Base-by-base conservation (phyloP, 192 early-diverging fungal species). In the Coemansia sp. region DNA sequence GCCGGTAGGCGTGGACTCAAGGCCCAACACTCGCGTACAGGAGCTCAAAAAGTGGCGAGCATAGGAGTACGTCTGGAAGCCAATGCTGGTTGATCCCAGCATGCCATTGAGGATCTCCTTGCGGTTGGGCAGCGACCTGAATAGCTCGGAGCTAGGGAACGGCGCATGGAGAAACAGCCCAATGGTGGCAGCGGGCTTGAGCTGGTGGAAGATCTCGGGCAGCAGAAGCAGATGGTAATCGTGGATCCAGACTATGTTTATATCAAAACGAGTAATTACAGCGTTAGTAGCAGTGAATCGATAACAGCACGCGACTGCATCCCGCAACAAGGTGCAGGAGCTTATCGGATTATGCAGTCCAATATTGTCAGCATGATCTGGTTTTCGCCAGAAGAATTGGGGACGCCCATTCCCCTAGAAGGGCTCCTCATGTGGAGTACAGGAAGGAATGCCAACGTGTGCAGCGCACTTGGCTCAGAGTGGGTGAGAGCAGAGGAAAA, bases 51-150 rank as follows among this genome's bases (percentile, higher is more conserved):
- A 99, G 69, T 99, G 97, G 40, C 91, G 86, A 0, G 94, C 90
- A 70, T 97, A 96, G 5, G 93, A 93, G 76, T 94, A 97, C 5
- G 95, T 97, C 88, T 99, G 96, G 78, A 97, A 97, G 14, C 94
- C 96, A 56, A 98, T 89, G 76, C 94, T 86, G 60, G 91, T 93
- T n/a, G 95, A 84, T 35, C 94, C 95, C 3, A 99, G 84, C 65
- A 99, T 87, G 36, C 95, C 97, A 34, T 85, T 70, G 35, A 97
- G 76, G 14, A 97, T 86, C 53, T 95, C 88, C 39, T 87, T 89
- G 62, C 95, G 91, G 43, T 87, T 84, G 24, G 90, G 92, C 42
- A 98, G 75, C 57, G 92, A 95, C 13, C 94, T 81, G 77, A 96
- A 96, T 45, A 98, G 86, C 79, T 98, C 96, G 6, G 92, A 94